Evolutionary conservation across 257 asterid genomes (phyloP).

Genomic region (Plectranthus barbatus): DNA sequence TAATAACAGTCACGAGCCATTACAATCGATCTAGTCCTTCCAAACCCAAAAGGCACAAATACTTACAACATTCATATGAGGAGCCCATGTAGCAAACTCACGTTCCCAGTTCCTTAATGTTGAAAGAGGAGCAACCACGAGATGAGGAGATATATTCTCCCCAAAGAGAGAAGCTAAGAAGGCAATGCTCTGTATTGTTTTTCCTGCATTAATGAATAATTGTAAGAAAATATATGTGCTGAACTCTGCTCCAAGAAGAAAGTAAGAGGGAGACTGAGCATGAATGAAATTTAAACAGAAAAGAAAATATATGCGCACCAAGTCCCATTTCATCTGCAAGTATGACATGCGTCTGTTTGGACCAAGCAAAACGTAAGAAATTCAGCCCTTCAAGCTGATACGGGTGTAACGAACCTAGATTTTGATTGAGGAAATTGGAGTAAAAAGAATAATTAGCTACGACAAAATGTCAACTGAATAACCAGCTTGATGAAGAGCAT

Average conservation of each 20-base stretch:
- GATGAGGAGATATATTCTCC: constrained; percentile 74
- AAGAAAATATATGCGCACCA: constrained; percentile 47
- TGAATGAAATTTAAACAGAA: constrained; percentile 1
- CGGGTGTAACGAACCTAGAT: constrained; percentile 87
- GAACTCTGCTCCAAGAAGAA: constrained; percentile 10
- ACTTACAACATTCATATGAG: constrained; percentile 98
- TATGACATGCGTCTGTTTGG: constrained; percentile 94
- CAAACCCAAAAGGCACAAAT: constrained; percentile 12
- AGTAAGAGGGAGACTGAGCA: neutral
- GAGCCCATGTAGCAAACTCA: constrained; percentile 99
- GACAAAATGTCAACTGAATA: constrained; percentile 4
- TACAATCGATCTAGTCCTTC: neutral
- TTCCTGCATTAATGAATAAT: constrained; percentile 49
- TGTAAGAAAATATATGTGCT: constrained; percentile 7
- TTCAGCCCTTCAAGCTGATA: constrained; percentile 99
- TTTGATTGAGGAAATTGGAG: constrained; percentile 14
- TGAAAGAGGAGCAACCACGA: constrained; percentile 96
- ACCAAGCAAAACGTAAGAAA: constrained; percentile 95
- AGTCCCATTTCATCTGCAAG: constrained; percentile 99
- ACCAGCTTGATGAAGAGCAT: constrained; percentile 11
- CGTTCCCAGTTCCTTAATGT: constrained; percentile 99
- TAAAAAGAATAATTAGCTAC: constrained; percentile 9
- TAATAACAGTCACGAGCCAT: constrained; percentile 12
- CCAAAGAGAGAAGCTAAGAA: constrained; percentile 88
- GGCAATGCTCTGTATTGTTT: constrained; percentile 98